Evolutionary conservation across 768 basidiomycete genomes (phyloP).

Genomic region (Gymnopilus junonius): DNA sequence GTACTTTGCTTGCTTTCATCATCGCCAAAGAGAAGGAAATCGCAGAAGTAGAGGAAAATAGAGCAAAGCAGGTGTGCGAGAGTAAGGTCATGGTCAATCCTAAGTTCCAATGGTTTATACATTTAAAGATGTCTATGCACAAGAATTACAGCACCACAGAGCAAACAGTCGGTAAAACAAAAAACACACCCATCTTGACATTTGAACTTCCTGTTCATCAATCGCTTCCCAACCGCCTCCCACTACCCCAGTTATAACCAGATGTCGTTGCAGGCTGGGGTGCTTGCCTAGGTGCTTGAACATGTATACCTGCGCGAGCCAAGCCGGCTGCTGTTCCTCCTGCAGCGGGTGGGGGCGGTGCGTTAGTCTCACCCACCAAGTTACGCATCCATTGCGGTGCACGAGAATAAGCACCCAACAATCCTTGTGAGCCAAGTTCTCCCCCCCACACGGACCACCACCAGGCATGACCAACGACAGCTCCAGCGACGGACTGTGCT

Average conservation of each 20-base stretch:
- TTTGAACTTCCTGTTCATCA: neutral
- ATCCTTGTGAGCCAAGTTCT: slow-evolving; percentile 44
- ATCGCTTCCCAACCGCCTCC: slow-evolving; percentile 4
- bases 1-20: slow-evolving; percentile 14
- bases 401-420: slow-evolving; percentile 41
- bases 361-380: slow-evolving; percentile 47
- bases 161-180: neutral
- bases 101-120: neutral
- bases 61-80: neutral
- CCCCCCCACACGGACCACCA: slow-evolving; percentile 76
- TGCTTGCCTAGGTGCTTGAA: slow-evolving; percentile 53
- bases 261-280: slow-evolving; percentile 11
- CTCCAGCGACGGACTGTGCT: slow-evolving; percentile 63
- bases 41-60: neutral
- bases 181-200: neutral
- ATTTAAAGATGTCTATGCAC: neutral
- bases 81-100: neutral
- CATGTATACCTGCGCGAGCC: slow-evolving; percentile 57
- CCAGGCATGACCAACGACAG: slow-evolving; percentile 81
- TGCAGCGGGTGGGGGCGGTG: slow-evolving; percentile 26
- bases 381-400: slow-evolving; percentile 66
- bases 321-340: slow-evolving; percentile 37
- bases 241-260: slow-evolving; percentile 26
- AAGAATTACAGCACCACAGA: neutral
- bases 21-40: neutral